Evolutionary conservation across 345 rosid species (phyloP), one percentile per base, ranked within the genome.

Genomic region (Populus davidiana): DNA sequence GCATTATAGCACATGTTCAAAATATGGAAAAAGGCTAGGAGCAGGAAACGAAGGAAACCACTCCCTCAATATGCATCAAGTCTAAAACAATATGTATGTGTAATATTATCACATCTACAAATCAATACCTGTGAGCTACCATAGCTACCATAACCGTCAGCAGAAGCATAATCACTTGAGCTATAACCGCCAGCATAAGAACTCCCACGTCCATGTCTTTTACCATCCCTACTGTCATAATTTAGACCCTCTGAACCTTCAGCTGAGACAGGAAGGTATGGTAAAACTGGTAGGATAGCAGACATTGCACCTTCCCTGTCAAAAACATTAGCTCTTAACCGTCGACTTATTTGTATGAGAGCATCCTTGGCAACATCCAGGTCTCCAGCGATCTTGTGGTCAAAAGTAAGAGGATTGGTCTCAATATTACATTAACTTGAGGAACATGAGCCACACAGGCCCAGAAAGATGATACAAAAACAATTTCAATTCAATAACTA

Each of bases 361-460:
- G 99, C 99, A 75, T 92, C 99, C 88, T 96, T 93, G 78, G 95
- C 97, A 80, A 89, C 87, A 77, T 93, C 98, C 84, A 91, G 97
- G 78, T 96, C 98, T 78, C 99, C 99, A 64, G 95, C 78, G 18
- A 96, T 94, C 99, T 96, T 85, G 79, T 52, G 44, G 79, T 36
- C 10, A 75, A 29, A 77, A 74, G 33, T 39, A 73, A 70, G 47
- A 71, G 49, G 17, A 63, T 65, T 20, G 35, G 44, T 74, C 70
- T 59, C 66, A 14, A 17, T 31, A 47, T 66, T 10, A 20, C 65
- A 75, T 49, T 35, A 67, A 56, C 25, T 68, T 39, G 9, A 64
- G 17, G 35, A 64, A 77, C 35, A 41, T 5, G 29, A 9, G 27
- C 43, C 43, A 47, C n/a, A n/a, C 47, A 38, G 8, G 50, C 44